phyloP scores from a whole-genome alignment of 495 filamentous ascomycete genomes.

The Tuber melanosporum region DNA sequence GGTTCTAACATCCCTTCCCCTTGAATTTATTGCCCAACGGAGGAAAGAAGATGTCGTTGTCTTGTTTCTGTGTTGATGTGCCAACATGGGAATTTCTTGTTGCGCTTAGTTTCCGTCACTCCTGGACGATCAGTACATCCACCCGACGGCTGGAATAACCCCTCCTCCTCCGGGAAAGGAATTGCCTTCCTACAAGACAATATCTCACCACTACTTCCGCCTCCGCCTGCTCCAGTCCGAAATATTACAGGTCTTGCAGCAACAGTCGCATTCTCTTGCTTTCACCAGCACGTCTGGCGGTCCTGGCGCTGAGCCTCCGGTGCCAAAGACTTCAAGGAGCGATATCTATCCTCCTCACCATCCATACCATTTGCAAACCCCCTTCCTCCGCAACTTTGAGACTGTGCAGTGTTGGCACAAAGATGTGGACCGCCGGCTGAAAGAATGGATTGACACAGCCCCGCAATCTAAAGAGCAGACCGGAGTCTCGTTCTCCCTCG shows the following conservation, averaged over 20 bases:
- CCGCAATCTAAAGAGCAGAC: conserved; percentile 65
- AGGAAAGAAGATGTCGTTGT: not conserved
- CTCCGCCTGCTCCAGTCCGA: conserved; percentile 90
- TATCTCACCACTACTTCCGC: conserved; percentile 85
- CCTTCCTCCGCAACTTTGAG: conserved; percentile 75
- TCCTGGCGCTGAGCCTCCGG: conserved; percentile 19
- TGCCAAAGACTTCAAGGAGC: conserved; percentile 21
- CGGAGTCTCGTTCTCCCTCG: conserved; percentile 75
- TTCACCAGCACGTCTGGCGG: conserved; percentile 29
- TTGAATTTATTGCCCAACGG: conserved; percentile 5
- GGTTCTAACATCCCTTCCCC: conserved; percentile 8
- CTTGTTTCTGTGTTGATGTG: conserved; percentile 2
- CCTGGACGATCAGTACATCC: conserved; percentile 82
- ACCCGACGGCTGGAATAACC: conserved; percentile 51
- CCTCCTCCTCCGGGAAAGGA: conserved; percentile 48
- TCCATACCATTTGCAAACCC: conserved; percentile 68
- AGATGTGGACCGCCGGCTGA: conserved; percentile 76
- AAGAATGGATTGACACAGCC: conserved; percentile 78
- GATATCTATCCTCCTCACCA: conserved; percentile 54
- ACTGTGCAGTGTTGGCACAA: conserved; percentile 82
- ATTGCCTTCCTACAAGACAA: conserved; percentile 74
- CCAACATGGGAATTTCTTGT: conserved; percentile 5
- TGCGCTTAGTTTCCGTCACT: conserved; percentile 72
- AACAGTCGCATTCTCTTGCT: conserved; percentile 56
- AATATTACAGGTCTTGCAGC: conserved; percentile 87